Evolutionary conservation across 129 eudicot species (phyloP), one percentile per base, ranked within the genome.

Genomic region (Helianthus tuberosus): DNA sequence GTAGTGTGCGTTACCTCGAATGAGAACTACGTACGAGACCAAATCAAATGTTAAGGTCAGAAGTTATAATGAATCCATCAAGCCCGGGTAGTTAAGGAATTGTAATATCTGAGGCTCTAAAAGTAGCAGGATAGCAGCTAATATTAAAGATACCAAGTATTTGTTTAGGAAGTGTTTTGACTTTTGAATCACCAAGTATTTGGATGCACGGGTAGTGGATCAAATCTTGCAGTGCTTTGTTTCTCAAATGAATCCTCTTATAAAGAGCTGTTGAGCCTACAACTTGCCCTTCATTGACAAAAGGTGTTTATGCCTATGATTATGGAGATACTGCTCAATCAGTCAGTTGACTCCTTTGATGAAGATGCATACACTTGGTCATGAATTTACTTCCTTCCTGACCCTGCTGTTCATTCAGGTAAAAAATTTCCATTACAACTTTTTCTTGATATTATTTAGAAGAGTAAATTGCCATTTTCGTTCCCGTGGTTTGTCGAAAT

Each of bases 281-380:
- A 0, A 96, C 98, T 25, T 93, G 98, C 85, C 98, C 98, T 73
- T 88, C 96, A 0, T 79, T 93, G 79, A 93, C 97, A 0, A 88
- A 84, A 79, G 98, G 98, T 6, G 86, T 88, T 2, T 90, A 88
- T 61, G 87, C 96, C 0, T 93, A 90, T 77, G 98, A 93, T 81
- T 93, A 74, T 84, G 98, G 96, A 58, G 98, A 93, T 79, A 93
- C 96, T 0, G 98, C 98, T 13, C 90, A 91, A 17, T 27, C 32
- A 27, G 36, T 32, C 36, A 32, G 36, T 64, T 86, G 89, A 93
- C 98, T 69, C 98, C 98, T 7, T 80, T 93, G 73, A 82, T 88
- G 91, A 93, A 90, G 88, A 90, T 93, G 98, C 98, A 93, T 71
- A 93, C 98, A 1, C 97, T 93, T 51, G 98, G 98, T 38, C 98